These are phyloP conservation scores for Oldenlandia corymbosa DNA, from an alignment of 257 asterid species.

Conservation along the genomic window DNA sequence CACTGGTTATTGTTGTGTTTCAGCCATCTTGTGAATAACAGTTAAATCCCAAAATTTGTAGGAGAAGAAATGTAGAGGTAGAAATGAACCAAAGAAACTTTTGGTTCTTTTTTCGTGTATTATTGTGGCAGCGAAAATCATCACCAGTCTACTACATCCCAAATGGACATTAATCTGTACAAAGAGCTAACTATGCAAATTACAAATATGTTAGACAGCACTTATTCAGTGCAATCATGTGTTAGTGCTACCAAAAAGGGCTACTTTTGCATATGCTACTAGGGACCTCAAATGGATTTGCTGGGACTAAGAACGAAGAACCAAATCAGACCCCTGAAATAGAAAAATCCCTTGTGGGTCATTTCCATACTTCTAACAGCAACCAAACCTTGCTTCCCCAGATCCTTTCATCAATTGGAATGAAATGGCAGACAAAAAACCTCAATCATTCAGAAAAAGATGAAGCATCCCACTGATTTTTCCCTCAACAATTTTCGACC, in stretches of 20 bases:
- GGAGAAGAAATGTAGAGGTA: too few relatives aligned
- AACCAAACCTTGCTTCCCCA: slow-evolving; percentile 9
- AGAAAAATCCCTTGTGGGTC: not conserved
- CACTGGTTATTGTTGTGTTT: too few relatives aligned
- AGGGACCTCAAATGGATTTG: slow-evolving; percentile 11
- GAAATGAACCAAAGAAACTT: slow-evolving; percentile 6
- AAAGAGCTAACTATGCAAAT: slow-evolving; percentile 2
- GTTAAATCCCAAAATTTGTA: too few relatives aligned
- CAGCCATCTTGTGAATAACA: too few relatives aligned
- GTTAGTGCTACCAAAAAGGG: slow-evolving; percentile 8
- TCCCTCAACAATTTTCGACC: slow-evolving; percentile 24
- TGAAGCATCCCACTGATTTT: slow-evolving; percentile 33
- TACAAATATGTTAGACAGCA: slow-evolving; percentile 12
- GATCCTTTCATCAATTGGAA: slow-evolving; percentile 9
- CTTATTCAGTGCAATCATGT: slow-evolving; percentile 2
- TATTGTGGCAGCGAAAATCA: slow-evolving; percentile 8
- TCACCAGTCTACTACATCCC: slow-evolving; percentile 4
- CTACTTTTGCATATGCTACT: not conserved
- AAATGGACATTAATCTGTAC: slow-evolving; percentile 13
- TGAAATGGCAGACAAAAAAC: slow-evolving; percentile 49
- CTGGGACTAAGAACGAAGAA: not conserved
- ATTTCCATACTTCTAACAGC: not conserved
- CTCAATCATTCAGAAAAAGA: slow-evolving; percentile 42
- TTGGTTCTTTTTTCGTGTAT: slow-evolving; percentile 2
- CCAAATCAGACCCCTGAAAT: not conserved